A percentile compares a stretch with the other conserved stretches of the same genome.
These are phyloP conservation scores for Capsicum pubescens DNA, from an alignment of 257 asterid species.

Conservation along the genomic window DNA sequence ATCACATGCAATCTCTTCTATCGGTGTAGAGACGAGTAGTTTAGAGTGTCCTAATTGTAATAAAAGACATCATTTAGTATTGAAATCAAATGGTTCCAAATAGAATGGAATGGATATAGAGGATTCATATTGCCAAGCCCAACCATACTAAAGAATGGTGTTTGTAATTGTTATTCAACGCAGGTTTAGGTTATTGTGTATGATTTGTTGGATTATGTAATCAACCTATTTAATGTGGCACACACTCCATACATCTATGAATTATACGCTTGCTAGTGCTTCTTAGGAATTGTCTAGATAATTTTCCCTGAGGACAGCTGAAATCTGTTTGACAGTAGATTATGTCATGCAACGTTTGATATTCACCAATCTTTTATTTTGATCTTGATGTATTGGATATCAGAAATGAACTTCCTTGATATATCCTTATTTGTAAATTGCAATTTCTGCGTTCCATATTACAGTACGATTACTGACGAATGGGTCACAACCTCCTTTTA, in stretches of 20 bases:
- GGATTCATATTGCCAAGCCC: neutral
- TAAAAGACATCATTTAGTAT: neutral
- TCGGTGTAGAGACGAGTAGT: neutral
- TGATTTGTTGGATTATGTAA: constrained; percentile 5
- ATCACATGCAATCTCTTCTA: neutral
- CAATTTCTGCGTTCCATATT: neutral
- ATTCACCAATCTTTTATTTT: neutral
- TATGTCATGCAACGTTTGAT: neutral
- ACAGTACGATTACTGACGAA: constrained; percentile 1
- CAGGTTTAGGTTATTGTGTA: neutral
- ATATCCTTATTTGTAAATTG: neutral
- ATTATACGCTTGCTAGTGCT: constrained; percentile 17
- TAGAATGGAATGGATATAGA: neutral
- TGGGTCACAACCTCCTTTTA: neutral
- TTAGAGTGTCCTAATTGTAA: constrained; percentile 10
- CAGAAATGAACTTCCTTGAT: neutral
- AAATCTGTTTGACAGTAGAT: neutral
- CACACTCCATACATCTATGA: neutral
- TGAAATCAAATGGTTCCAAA: neutral
- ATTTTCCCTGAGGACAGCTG: neutral
- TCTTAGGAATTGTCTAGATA: constrained; percentile 6
- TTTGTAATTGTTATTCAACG: neutral
- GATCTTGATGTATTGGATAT: neutral
- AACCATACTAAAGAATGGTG: neutral
- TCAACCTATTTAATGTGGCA: neutral